Evolutionary conservation across 805 yeast species (phyloP), one percentile per base, ranked within the genome.

Genomic region (Yarrowia phangngaensis): DNA sequence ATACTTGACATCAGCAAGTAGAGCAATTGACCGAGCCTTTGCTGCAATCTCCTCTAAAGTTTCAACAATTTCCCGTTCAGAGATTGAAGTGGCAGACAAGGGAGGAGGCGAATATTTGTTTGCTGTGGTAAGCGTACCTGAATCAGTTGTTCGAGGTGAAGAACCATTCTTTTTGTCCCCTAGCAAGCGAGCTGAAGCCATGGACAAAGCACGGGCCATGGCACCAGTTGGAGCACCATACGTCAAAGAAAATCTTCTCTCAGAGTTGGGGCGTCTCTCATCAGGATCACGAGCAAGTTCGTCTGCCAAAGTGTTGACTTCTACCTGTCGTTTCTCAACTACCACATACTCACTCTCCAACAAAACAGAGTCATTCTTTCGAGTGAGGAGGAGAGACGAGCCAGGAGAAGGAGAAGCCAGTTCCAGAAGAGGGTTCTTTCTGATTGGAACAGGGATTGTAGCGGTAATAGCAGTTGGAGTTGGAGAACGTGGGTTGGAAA

Each of bases 281-380:
- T 30, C 35, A 6, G 61, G 59, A 13, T 62, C 59, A 34, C 51
- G 64, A 12, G 86, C 89, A 45, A 90, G 68, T 62, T 89, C 96
- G 64, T 90, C 97, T 3, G 98, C 98, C 51, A 92, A 71, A 2
- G 95, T 90, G 68, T 90, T 90, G 7, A 90, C 95, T 62, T 92
- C 97, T 3, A 90, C 97, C 0, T 92, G 86, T 41, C 95, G 76
- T 63, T 90, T 92, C 63, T 90, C 97, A 20, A 90, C 89, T 29
- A 90, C 95, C 24, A 90, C 97, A 58, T 90, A 90, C 59, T 88
- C 97, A 55, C 78, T 80, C 57, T 87, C 95, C 51, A 80, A 67
- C 6, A 38, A 38, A n/a, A 38, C 19, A 2, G 48, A 41, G 6
- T 41, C 48, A 35, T 29, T 20, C 15, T 41, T 41, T 3, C 35